Evolutionary conservation across 805 yeast genomes (phyloP).

Genomic region (Myxozyma nipponensis): DNA sequence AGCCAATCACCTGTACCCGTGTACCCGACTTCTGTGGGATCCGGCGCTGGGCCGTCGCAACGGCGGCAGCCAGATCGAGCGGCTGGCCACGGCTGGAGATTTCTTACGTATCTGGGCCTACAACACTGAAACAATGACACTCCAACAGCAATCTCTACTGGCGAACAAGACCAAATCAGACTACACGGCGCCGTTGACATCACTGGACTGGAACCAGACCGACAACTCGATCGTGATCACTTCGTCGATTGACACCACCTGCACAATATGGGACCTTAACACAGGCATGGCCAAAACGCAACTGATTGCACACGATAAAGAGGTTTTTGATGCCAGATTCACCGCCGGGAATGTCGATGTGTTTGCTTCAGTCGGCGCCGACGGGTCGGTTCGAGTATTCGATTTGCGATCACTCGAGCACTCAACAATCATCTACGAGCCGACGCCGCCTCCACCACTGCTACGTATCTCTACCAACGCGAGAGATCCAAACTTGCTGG

Average conservation of each 20-base stretch:
- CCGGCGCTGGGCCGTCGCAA: constrained; percentile 38
- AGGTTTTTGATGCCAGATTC: constrained; percentile 89
- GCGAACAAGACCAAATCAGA: constrained; percentile 41
- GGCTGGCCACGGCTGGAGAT: constrained; percentile 69
- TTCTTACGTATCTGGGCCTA: constrained; percentile 61
- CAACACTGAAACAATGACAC: constrained; percentile 36
- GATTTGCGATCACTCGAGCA: constrained; percentile 79
- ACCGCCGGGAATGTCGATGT: constrained; percentile 67
- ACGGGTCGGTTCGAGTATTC: constrained; percentile 89
- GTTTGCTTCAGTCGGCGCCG: constrained; percentile 91
- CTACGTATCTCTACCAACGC: constrained; percentile 74
- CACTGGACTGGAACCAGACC: constrained; percentile 84
- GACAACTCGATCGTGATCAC: constrained; percentile 73
- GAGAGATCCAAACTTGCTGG: constrained; percentile 74
- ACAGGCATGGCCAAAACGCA: constrained; percentile 79
- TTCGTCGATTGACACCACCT: constrained; percentile 90
- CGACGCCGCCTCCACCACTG: constrained; percentile 50
- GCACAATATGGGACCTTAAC: constrained; percentile 89
- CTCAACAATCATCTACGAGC: constrained; percentile 89
- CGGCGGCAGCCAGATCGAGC: constrained; percentile 36
- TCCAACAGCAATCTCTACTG: constrained; percentile 43
- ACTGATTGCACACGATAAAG: constrained; percentile 92
- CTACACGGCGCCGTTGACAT: constrained; percentile 80
- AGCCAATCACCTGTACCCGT: constrained; percentile 57
- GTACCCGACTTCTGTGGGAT: constrained; percentile 73